Evolutionary conservation across 352 stramenopile species (phyloP), one percentile per base, ranked within the genome.

Genomic region (Thalassiosira gravida): DNA sequence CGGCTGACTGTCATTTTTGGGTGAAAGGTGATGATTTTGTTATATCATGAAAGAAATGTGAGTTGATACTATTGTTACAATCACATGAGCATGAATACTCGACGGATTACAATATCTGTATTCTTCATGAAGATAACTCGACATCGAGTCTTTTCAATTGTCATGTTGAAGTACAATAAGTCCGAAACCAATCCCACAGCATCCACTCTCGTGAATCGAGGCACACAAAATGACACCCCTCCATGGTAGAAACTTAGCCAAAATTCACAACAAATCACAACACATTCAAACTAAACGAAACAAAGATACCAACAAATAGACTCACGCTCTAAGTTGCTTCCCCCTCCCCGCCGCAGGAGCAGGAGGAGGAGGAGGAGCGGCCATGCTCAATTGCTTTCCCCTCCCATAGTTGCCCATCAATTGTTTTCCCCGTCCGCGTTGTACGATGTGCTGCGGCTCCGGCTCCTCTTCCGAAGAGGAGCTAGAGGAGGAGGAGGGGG

Each of bases 251-350:
- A n/a, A n/a, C n/a, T n/a, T n/a, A n/a, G n/a, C n/a, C n/a, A n/a
- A n/a, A n/a, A n/a, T n/a, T n/a, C n/a, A n/a, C n/a, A n/a, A n/a
- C n/a, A n/a, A n/a, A n/a, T n/a, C n/a, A n/a, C n/a, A n/a, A n/a
- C n/a, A n/a, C n/a, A n/a, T n/a, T n/a, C n/a, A n/a, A n/a, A n/a
- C n/a, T n/a, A n/a, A n/a, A n/a, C n/a, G n/a, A n/a, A n/a, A n/a
- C n/a, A n/a, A n/a, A n/a, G n/a, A n/a, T n/a, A n/a, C 18, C 64
- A 59, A 29, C 61, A 44, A 58, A 74, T 62, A 58, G 50, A 87
- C 82, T 67, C 55, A 83, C 74, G 82, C 80, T 14, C 87, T 70
- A 49, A 93, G 74, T 37, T 87, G 80, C 65, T 93, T 93, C 59
- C 86, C 86, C 62, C 80, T 77, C 25, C 82, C 82, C n/a, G n/a